These are phyloP conservation scores for Termitomyces sp. DNA, from an alignment of 768 basidiomycete species.

Conservation along the genomic window DNA sequence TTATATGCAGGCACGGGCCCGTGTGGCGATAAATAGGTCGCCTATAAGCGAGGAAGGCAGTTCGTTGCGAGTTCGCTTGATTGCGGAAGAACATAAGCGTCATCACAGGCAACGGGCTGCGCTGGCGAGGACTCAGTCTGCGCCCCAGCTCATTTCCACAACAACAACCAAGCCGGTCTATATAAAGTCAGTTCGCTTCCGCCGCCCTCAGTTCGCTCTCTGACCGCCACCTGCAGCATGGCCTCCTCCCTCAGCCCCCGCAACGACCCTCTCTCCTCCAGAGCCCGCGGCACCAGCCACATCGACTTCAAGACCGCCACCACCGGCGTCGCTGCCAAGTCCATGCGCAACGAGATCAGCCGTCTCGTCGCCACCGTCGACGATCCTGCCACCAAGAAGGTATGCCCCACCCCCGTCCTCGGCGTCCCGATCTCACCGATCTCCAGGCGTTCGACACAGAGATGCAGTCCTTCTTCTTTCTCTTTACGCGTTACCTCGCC, in stretches of 20 bases:
- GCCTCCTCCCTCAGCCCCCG: conserved; percentile 58
- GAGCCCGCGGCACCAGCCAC: conserved; percentile 72
- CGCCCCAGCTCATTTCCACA: conserved; percentile 60
- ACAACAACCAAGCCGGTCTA: conserved; percentile 33
- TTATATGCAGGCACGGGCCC: conserved; percentile 43
- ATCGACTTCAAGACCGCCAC: conserved; percentile 98
- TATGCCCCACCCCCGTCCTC: conserved; percentile 21
- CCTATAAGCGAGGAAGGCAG: conserved; percentile 50
- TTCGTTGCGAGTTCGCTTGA: conserved; percentile 23
- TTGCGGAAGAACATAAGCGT: conserved; percentile 37
- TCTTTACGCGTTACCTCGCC: conserved; percentile 90
- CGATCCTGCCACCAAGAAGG: conserved; percentile 80
- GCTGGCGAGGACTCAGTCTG: conserved; percentile 41
- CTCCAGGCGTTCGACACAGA: conserved; percentile 84
- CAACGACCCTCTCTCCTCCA: conserved; percentile 63
- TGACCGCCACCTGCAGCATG: conserved; percentile 31
- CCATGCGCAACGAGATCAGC: conserved; percentile 98
- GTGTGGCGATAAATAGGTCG: conserved; percentile 18
- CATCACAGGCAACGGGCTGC: conserved; percentile 53
- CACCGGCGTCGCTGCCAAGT: conserved; percentile 88
- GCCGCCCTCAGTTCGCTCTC: conserved; percentile 8
- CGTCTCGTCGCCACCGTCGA: conserved; percentile 84
- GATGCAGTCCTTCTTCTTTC: conserved; percentile 94
- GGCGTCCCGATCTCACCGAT: conserved; percentile 13
- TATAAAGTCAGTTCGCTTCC: conserved; percentile 28